A percentile compares a stretch with the other conserved stretches of the same genome.
Evolutionary conservation across 169 alveolate species (phyloP).

Genomic region (Plasmodium fragile): DNA sequence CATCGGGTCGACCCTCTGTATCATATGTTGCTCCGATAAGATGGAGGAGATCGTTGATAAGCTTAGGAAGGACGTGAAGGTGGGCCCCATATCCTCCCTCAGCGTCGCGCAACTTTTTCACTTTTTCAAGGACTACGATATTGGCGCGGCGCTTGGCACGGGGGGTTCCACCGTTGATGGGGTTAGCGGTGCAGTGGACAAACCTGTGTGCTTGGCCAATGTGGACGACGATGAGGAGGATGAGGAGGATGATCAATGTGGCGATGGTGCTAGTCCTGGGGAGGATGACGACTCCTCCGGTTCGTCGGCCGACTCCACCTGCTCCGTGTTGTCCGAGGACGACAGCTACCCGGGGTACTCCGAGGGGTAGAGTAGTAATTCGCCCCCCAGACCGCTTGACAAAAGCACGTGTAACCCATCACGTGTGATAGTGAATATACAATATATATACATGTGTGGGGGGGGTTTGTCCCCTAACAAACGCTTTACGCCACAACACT

Average conservation of each 20-base stretch:
- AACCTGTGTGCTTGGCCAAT: neutral
- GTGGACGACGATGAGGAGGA: neutral
- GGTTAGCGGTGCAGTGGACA: too few species aligned
- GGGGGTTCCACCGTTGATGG: neutral
- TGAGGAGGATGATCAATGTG: neutral
- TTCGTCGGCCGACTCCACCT: neutral
- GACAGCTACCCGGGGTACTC: constrained; percentile 63
- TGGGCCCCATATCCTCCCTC: constrained; percentile 26
- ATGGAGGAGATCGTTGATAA: constrained; percentile 11
- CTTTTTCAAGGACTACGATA: constrained; percentile 17
- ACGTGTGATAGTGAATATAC: neutral
- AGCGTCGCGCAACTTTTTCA: constrained; percentile 19
- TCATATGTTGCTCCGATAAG: constrained; percentile 42
- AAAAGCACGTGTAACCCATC: too few species aligned
- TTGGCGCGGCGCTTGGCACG: neutral
- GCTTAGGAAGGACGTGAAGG: constrained; percentile 3
- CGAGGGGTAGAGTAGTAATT: neutral
- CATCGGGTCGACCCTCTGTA: constrained; percentile 52
- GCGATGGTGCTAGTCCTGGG: neutral
- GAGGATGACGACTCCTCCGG: constrained; percentile 1
- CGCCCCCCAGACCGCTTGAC: too few species aligned
- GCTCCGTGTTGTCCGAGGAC: constrained; percentile 27
- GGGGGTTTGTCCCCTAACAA: neutral
- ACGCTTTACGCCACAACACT: neutral
- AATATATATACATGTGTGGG: too few species aligned